Evolutionary conservation across 345 rosid species (phyloP), one percentile per base, ranked within the genome.

Genomic region (Turritis glabra): DNA sequence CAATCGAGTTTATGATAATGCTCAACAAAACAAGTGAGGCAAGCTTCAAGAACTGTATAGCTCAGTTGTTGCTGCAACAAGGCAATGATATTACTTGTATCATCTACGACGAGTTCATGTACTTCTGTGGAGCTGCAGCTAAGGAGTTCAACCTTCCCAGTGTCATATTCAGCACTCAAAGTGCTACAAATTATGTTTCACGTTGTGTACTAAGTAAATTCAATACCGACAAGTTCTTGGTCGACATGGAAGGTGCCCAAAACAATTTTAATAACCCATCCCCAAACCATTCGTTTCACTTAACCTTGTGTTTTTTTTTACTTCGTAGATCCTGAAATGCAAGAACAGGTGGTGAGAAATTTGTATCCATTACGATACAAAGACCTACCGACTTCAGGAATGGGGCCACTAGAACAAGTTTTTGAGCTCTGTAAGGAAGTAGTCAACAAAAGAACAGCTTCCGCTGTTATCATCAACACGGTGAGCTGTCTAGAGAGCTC

Each of bases 21-120:
- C 81, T 89, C 71, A 83, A 85, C 53, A 64, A 22, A 17, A 78
- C 58, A 6, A 82, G 79, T 41, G 32, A 58, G 48, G n/a, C 21
- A 2, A 73, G 81, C 0, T 80, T 86, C 23, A 51, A 52, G 40
- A 15, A 71, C 13, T 71, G 15, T 35, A 32, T 71, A 38, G 4
- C 2, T 17, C 50, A 40, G 38, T 4, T 68, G 18, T 18, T 54
- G 26, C 7, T 4, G 7, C 48, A 67, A 35, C 44, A 48, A 11
- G 21, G 13, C 21, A 81, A 71, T 29, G 71, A 74, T 37, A 47
- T 79, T 8, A 27, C 73, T 10, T 82, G 85, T 50, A 47, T 86
- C 30, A 71, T 88, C 11, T 82, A 83, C 30, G 75, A 71, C 18
- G 58, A 71, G 14, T 17, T 3, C 67, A 71, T 71, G 75, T 71